Base-by-base conservation (phyloP, 2,329 filamentous ascomycete species). In the Fusarium sp. region DNA sequence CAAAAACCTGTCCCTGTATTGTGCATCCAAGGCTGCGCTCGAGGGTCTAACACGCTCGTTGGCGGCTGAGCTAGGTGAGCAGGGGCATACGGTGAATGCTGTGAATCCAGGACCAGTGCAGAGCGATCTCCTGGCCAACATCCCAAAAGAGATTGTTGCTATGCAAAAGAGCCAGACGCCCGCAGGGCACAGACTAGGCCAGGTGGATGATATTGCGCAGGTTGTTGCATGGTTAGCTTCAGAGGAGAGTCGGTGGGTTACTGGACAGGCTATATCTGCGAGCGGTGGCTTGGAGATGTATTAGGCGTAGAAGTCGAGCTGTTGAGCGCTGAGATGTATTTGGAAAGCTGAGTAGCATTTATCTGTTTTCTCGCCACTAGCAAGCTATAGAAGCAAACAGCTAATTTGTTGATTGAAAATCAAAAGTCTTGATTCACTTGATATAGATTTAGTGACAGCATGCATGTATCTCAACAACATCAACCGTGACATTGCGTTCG, bases 1-100 rank as follows among this genome's bases (percentile, higher is more conserved):
- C 25, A 57, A 64, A 9, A 49, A 49, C 1, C 9, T 63, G 1
- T 63, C 61, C 1, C 29, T 63, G 1, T 63, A 63, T 14, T 63
- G 61, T 19, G 52, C 61, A 3, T 64, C 61, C 1, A 63, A 63
- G 19, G 60, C 61, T 8, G 61, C 61, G 9, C 23, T 63, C 1
- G 61, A 63, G 31, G 61, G 64, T 3, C 21, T 88, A 50, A 88
- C 86, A 9, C 76, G 85, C 7, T 80, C 77, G 39, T 84, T 84
- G 79, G 86, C 87, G 0, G 77, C 78, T 0, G 86, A 89, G 71
- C 14, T 63, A 9, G 61, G 61, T 3, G 68, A 58, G 4, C 72
- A 79, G 53, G 84, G 85, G 0, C 83, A 83, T 54, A 88, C 85
- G 1, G 85, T 87, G 23, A 89, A 89, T 62, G 77, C 79, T 1